Evolutionary conservation across 1,284 basidiomycete genomes (phyloP).

Genomic region (Ustilago trichophora): DNA sequence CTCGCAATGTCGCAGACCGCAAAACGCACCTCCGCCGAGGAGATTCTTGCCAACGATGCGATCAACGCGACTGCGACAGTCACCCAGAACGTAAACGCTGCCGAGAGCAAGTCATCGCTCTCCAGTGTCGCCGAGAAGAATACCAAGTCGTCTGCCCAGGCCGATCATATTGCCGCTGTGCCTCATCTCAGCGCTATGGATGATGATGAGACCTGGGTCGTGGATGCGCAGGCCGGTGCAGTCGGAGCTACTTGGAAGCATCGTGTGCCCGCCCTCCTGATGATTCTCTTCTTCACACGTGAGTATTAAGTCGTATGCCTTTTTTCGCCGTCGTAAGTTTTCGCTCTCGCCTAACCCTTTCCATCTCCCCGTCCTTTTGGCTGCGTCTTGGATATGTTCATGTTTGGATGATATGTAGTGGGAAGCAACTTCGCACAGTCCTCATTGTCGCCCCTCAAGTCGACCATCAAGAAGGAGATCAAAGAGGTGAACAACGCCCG

Average conservation of each 20-base stretch:
- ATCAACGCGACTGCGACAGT: background rate
- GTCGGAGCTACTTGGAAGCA: conserved; percentile 36
- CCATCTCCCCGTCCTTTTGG: no score
- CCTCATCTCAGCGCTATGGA: conserved; percentile 6
- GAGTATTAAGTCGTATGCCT: no score
- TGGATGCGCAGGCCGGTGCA: conserved; percentile 19
- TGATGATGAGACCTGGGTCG: background rate
- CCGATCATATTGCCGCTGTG: background rate
- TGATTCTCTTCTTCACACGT: conserved; percentile 32
- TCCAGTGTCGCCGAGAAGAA: conserved; percentile 7
- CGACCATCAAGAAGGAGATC: conserved; percentile 61
- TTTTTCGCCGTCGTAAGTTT: background rate
- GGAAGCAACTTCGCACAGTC: conserved; percentile 50
- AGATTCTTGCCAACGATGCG: background rate
- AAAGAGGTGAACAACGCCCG: conserved; percentile 72
- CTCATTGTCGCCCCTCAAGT: conserved; percentile 66
- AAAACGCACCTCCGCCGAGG: background rate
- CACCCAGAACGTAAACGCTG: background rate
- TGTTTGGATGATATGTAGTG: no score
- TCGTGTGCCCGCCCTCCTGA: conserved; percentile 23
- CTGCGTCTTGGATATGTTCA: no score
- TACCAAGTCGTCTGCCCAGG: background rate
- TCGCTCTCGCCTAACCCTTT: no score
- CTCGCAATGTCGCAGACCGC: conserved; percentile 1
- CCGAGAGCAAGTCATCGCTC: conserved; percentile 1